Conservation (phyloP, 2,329 filamentous ascomycete species). For the Tolypocladium paradoxum region DNA sequence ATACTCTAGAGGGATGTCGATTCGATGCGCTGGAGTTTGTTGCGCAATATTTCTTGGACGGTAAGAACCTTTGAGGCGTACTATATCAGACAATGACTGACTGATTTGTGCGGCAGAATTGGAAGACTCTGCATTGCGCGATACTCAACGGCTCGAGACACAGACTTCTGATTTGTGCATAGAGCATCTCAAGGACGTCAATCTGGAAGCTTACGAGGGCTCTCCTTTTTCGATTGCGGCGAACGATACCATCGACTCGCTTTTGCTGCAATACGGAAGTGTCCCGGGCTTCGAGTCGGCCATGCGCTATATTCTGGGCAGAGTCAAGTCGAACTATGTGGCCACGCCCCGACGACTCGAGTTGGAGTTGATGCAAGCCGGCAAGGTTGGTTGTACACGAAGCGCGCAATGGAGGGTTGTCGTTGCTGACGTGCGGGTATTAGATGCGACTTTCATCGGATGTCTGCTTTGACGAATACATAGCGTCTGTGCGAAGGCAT, state of each 20-base stretch:
- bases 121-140: constrained; percentile 30
- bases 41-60: constrained; percentile 39
- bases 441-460: constrained; percentile 26
- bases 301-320: constrained; percentile 24
- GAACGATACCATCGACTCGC: constrained; percentile 22
- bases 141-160: constrained; percentile 17
- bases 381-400: constrained; percentile 31
- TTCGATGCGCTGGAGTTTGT: constrained; percentile 29
- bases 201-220: constrained; percentile 12
- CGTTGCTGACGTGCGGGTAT: not conserved
- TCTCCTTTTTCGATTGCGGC: constrained; percentile 25
- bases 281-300: constrained; percentile 18
- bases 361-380: constrained; percentile 38
- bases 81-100: not conserved
- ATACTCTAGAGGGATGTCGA: not conserved
- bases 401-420: too few relatives aligned
- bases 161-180: constrained; percentile 30
- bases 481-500: constrained; percentile 26
- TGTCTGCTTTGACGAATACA: constrained; percentile 30
- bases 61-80: constrained; percentile 18
- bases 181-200: constrained; percentile 26
- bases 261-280: constrained; percentile 23
- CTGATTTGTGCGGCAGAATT: constrained; percentile 27
- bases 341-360: constrained; percentile 36
- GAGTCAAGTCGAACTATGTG: constrained; percentile 24